Percentiles rank a stretch among this genome's conserved stretches.
These are phyloP conservation scores for Phytophthora rubi DNA, from an alignment of 352 stramenopile genomes.

Conservation along the genomic window DNA sequence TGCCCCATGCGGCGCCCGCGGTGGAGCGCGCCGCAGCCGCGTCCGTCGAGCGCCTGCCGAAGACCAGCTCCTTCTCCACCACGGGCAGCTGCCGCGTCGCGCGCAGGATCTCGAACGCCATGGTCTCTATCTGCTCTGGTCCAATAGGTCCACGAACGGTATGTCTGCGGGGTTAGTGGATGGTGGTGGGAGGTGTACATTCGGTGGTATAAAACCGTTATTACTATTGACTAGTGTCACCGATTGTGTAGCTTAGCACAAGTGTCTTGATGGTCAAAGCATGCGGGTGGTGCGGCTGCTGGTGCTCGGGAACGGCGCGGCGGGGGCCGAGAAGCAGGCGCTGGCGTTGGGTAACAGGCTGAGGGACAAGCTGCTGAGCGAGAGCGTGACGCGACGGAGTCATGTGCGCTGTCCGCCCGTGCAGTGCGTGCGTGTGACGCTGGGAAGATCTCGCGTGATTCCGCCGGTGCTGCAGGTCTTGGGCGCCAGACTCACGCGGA, in stretches of 20 bases:
- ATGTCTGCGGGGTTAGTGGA: not conserved
- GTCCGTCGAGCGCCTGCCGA: slow-evolving; percentile 24
- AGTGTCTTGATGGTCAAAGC: not conserved
- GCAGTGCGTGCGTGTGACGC: slow-evolving; percentile 44
- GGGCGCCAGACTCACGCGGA: slow-evolving; percentile 36
- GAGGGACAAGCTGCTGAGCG: slow-evolving; percentile 16
- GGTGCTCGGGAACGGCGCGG: slow-evolving; percentile 74
- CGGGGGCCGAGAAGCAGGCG: slow-evolving; percentile 81
- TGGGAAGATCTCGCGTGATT: slow-evolving; percentile 37
- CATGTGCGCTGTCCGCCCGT: slow-evolving; percentile 8
- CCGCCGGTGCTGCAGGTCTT: slow-evolving; percentile 56
- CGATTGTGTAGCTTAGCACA: not conserved
- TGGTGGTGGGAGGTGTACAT: slow-evolving; percentile 2
- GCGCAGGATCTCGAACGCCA: slow-evolving; percentile 57
- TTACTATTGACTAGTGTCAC: not conserved
- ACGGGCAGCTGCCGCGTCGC: slow-evolving; percentile 49
- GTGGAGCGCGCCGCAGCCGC: slow-evolving; percentile 29
- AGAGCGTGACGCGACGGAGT: not conserved
- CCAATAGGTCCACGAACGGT: slow-evolving; percentile 4
- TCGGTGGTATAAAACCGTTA: not conserved
- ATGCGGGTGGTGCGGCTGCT: slow-evolving; percentile 43
- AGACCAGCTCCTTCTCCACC: slow-evolving; percentile 41
- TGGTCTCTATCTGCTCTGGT: slow-evolving; percentile 18
- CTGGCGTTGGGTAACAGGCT: slow-evolving; percentile 59
- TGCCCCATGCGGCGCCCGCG: slow-evolving; percentile 57